Percentiles rank a stretch among this genome's conserved stretches.
phyloP scores from a whole-genome alignment of 2,329 filamentous ascomycete species.

The Aspergillus aculeatinus region DNA sequence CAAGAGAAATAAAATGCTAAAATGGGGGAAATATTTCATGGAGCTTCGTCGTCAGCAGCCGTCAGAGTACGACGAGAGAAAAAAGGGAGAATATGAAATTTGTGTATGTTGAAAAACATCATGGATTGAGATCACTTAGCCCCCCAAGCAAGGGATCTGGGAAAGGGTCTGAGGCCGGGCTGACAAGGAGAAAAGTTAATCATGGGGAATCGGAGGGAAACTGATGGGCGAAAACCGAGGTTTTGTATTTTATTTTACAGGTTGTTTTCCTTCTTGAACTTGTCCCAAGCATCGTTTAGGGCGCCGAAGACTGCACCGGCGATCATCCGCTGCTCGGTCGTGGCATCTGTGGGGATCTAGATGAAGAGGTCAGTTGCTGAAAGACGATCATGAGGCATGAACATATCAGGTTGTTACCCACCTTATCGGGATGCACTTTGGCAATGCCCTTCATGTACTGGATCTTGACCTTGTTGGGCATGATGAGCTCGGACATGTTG shows the following conservation, averaged over 20 bases:
- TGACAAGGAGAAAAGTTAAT: neutral
- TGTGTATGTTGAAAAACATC: neutral
- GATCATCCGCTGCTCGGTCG: conserved; percentile 67
- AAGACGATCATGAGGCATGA: neutral
- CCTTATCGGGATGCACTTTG: conserved; percentile 98
- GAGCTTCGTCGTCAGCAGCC: neutral
- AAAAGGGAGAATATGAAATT: neutral
- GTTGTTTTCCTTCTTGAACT: conserved; percentile 64
- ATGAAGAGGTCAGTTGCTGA: neutral
- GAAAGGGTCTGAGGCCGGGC: neutral
- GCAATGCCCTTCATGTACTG: conserved; percentile 99
- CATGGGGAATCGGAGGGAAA: neutral
- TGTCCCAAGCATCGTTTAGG: conserved; percentile 68
- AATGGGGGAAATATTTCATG: neutral
- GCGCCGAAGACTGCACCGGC: conserved; percentile 64
- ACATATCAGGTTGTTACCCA: conserved; percentile 48
- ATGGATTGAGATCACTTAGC: neutral
- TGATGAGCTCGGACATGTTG: conserved; percentile 85
- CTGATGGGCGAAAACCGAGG: neutral
- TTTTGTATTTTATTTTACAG: conserved; percentile 36
- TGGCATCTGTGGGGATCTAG: conserved; percentile 62
- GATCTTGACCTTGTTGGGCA: conserved; percentile 94
- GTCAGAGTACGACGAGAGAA: neutral
- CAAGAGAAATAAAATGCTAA: neutral
- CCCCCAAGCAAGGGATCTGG: neutral